Percentiles rank a stretch among this genome's conserved stretches.
Evolutionary conservation across 495 filamentous ascomycete genomes (phyloP).

Genomic region (Xylaria palmicola): DNA sequence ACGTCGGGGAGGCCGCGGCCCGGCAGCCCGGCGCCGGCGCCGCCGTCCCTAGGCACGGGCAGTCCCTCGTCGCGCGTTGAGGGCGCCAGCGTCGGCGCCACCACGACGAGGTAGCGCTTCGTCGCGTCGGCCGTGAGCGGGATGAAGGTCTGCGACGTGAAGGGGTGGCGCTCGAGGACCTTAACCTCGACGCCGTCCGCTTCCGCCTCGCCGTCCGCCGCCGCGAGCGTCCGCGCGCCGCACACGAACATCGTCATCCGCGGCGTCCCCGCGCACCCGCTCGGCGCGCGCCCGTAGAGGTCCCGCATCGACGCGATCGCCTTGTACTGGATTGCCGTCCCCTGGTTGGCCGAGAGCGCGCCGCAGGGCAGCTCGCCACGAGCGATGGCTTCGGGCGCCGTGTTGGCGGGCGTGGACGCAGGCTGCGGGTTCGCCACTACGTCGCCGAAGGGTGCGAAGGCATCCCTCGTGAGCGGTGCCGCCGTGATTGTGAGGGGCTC

Average conservation of each 20-base stretch:
- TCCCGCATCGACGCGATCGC: constrained; percentile 70
- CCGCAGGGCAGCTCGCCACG: constrained; percentile 36
- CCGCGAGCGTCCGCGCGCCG: constrained; percentile 56
- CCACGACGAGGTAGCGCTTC: constrained; percentile 77
- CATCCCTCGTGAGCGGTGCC: constrained; percentile 58
- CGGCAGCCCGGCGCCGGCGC: constrained; percentile 28
- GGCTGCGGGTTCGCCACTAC: constrained; percentile 72
- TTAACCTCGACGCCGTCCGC: constrained; percentile 56
- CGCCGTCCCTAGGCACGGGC: constrained; percentile 40
- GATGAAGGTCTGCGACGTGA: constrained; percentile 88
- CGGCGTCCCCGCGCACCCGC: constrained; percentile 55
- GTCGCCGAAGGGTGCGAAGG: constrained; percentile 81
- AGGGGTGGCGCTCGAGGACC: constrained; percentile 91
- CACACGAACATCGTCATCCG: constrained; percentile 90
- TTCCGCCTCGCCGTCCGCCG: background rate
- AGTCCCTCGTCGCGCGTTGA: constrained; percentile 35
- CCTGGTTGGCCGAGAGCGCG: constrained; percentile 70
- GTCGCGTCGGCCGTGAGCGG: constrained; percentile 61
- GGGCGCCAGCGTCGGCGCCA: constrained; percentile 68
- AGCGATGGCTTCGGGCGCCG: constrained; percentile 20
- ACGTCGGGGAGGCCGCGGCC: constrained; percentile 75
- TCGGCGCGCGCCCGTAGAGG: constrained; percentile 65
- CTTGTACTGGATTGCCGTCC: constrained; percentile 80
- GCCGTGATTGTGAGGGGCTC: constrained; percentile 41
- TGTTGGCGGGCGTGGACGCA: constrained; percentile 39